phyloP scores from a whole-genome alignment of 306 rosid genomes.

The Quercus alba region DNA sequence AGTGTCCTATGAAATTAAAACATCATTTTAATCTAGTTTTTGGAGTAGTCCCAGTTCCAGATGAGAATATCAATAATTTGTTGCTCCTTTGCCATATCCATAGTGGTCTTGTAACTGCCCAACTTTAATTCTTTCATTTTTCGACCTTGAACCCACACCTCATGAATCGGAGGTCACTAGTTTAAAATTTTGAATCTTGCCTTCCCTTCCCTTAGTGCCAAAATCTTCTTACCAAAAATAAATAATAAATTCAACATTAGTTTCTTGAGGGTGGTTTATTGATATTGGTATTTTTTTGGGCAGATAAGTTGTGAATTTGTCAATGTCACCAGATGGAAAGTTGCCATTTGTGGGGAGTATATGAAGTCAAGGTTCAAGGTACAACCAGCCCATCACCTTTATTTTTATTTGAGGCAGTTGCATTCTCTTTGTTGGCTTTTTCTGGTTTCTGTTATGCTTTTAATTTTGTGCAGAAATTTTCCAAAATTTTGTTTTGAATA shows the following conservation, averaged over 20 bases:
- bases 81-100: background rate
- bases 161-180: too few relatives aligned
- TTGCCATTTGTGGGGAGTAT: slow-evolving; percentile 96
- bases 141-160: too few relatives aligned
- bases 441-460: background rate
- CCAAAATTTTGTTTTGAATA: slow-evolving; percentile 11
- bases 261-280: slow-evolving; percentile 3
- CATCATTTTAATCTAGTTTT: background rate
- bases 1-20: background rate
- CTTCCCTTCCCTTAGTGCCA: too few relatives aligned
- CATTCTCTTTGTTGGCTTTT: slow-evolving; percentile 2
- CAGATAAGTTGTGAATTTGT: slow-evolving; percentile 82
- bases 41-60: background rate
- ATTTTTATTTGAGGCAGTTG: slow-evolving; percentile 14
- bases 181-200: too few relatives aligned
- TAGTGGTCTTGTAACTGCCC: background rate
- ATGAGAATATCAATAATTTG: background rate
- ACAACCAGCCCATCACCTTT: slow-evolving; percentile 20
- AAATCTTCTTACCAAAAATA: too few relatives aligned
- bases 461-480: slow-evolving; percentile 5
- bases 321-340: slow-evolving; percentile 84
- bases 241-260: background rate
- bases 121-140: background rate
- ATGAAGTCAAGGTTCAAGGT: slow-evolving; percentile 90
- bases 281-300: slow-evolving; percentile 29